Conservation (phyloP, 257 asterid genomes). For the Salvia splendens region DNA sequence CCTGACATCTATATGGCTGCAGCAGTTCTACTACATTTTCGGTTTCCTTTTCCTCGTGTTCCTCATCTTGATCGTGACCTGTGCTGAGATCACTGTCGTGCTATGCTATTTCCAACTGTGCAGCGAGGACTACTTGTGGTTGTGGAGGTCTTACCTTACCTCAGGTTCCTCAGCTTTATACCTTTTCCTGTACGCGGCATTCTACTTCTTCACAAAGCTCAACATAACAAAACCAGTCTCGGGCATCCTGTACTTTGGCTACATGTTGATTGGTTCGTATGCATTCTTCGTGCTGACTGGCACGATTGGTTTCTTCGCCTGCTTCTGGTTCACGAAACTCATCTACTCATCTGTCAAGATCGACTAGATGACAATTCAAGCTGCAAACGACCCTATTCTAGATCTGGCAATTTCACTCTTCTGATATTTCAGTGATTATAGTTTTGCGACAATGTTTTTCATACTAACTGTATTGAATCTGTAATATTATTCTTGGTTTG, state of each 20-base stretch:
- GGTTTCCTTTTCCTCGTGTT: conserved; percentile 85
- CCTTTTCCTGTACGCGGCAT: conserved; percentile 78
- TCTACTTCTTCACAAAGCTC: conserved; percentile 89
- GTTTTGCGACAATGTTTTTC: conserved; percentile 26
- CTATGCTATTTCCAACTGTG: conserved; percentile 95
- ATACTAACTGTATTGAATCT: conserved; percentile 25
- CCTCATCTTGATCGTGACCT: conserved; percentile 73
- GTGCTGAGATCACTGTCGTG: conserved; percentile 87
- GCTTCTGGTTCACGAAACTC: conserved; percentile 91
- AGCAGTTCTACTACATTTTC: conserved; percentile 86
- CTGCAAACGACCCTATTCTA: conserved; percentile 1
- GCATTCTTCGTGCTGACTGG: conserved; percentile 90
- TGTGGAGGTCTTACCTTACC: conserved; percentile 95
- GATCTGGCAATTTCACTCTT: conserved; percentile 32
- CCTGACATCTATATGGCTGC: conserved; percentile 89
- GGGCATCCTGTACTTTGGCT: conserved; percentile 76
- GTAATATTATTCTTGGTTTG: conserved; percentile 32
- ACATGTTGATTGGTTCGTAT: conserved; percentile 82
- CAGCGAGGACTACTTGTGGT: conserved; percentile 93
- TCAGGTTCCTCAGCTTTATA: conserved; percentile 88
- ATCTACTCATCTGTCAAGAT: conserved; percentile 92
- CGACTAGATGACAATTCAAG: conserved; percentile 40
- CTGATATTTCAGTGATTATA: conserved; percentile 21
- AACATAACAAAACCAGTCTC: conserved; percentile 83
- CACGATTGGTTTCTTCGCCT: conserved; percentile 80